Evolutionary conservation across 2,329 filamentous ascomycete species (phyloP), one percentile per base, ranked within the genome.

Genomic region (Dothideomycetes sp.): DNA sequence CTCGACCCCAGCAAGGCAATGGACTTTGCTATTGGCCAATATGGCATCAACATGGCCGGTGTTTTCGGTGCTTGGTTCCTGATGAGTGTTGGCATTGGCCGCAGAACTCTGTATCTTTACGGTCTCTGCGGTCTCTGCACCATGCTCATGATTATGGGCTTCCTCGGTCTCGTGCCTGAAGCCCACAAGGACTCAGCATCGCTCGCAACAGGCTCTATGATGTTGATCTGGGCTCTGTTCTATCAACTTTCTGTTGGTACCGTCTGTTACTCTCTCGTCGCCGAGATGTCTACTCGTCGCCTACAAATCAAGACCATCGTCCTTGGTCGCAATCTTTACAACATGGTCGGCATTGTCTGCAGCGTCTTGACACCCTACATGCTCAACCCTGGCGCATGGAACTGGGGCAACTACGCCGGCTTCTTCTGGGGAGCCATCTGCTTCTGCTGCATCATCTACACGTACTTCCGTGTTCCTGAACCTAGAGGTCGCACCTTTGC

Each of bases 251-350:
- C 84, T 0, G 86, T 94, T 34, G 87, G 87, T 27, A 91, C 87
- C 0, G 85, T 94, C 6, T 86, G 82, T 61, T 94, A 93, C 64
- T 91, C 85, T 0, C 74, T 94, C 9, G 87, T 94, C 4, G 77
- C 83, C 1, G 87, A 94, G 59, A 64, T 94, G 16, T 87, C 85
- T 0, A 86, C 85, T 0, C 76, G 84, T 11, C 75, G 87, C 2
- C 71, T 95, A 23, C 82, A 88, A 56, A 88, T 93, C 67, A 94
- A 94, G 68, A 94, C 88, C 0, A 82, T 94, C 16, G 87, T 91
- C 1, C 73, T 94, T 2, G 86, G 83, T 1, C 81, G 87, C 41
- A 84, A 85, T 51, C 65, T 86, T 10, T 71, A 67, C 69, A 88
- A 91, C 54, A 67, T 94, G 36, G 82, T 88, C 30, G 81, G 76